phyloP scores from a whole-genome alignment of 2,329 filamentous ascomycete species.

The Fusarium poae region DNA sequence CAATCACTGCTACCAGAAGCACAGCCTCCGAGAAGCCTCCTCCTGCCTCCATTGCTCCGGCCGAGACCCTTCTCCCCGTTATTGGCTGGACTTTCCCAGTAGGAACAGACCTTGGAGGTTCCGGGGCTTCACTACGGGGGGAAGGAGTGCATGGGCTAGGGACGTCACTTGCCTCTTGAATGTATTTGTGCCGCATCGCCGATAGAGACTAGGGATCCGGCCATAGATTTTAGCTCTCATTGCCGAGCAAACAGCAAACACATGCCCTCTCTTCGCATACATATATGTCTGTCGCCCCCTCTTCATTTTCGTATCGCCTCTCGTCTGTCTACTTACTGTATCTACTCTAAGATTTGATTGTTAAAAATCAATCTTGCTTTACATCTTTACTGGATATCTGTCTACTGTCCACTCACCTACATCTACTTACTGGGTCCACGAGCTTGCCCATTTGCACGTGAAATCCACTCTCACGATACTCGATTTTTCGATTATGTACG shows the following conservation, averaged over 20 bases:
- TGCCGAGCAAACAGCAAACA: slow-evolving; percentile 15
- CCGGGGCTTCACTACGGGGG: slow-evolving; percentile 18
- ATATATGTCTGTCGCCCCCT: slow-evolving; percentile 12
- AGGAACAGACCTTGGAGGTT: slow-evolving; percentile 14
- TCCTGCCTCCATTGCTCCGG: slow-evolving; percentile 44
- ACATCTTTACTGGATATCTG: slow-evolving; percentile 17
- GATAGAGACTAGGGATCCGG: slow-evolving; percentile 1
- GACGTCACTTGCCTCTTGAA: slow-evolving; percentile 44
- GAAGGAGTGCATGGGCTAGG: slow-evolving; percentile 26
- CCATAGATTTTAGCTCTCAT: slow-evolving; percentile 5
- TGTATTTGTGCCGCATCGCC: slow-evolving; percentile 44
- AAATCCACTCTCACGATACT: slow-evolving; percentile 24
- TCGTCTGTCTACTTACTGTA: slow-evolving; percentile 9
- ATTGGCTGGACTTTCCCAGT: slow-evolving; percentile 22
- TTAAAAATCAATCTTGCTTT: slow-evolving; percentile 6
- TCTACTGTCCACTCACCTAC: slow-evolving; percentile 2
- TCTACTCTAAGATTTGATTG: not conserved
- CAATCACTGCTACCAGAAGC: slow-evolving; percentile 10
- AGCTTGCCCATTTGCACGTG: slow-evolving; percentile 37
- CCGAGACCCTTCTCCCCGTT: slow-evolving; percentile 22
- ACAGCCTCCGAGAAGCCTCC: slow-evolving; percentile 25
- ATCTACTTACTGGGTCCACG: slow-evolving; percentile 22
- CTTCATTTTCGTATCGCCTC: slow-evolving; percentile 2
- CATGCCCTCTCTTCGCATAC: slow-evolving; percentile 14
- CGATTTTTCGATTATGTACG: slow-evolving; percentile 11